These are phyloP conservation scores for Cytospora piceae DNA, from an alignment of 2,329 filamentous ascomycete species.

Conservation along the genomic window DNA sequence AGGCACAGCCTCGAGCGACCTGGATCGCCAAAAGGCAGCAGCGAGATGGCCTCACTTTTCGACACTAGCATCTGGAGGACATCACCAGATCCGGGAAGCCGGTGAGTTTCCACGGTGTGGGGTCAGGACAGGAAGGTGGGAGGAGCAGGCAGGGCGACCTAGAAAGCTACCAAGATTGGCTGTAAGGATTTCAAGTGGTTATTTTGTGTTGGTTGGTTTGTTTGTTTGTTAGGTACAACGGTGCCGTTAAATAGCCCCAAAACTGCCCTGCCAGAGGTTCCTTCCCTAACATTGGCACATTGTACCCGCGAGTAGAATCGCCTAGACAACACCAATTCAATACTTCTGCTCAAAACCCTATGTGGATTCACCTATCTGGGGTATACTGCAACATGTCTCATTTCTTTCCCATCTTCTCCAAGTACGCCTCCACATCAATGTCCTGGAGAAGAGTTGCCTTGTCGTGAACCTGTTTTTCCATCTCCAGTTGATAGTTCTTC, in stretches of 20 bases:
- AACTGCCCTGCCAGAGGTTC: too few relatives aligned
- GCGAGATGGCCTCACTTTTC: not conserved
- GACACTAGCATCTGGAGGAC: not conserved
- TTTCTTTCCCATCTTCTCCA: conserved; percentile 44
- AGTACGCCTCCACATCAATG: conserved; percentile 60
- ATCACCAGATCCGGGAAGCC: not conserved
- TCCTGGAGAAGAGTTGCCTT: conserved; percentile 64
- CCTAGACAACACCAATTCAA: conserved; percentile 5
- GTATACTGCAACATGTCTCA: conserved; percentile 22
- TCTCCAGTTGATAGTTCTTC: conserved; percentile 63
- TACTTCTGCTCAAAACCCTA: not conserved
- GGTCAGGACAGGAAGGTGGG: not conserved
- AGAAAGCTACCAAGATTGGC: not conserved
- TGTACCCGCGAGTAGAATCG: not conserved
- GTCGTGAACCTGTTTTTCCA: conserved; percentile 64
- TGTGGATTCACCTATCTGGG: not conserved
- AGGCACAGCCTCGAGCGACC: not conserved
- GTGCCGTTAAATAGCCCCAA: too few relatives aligned
- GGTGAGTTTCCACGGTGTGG: not conserved
- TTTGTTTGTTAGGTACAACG: too few relatives aligned
- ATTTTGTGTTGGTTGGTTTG: too few relatives aligned
- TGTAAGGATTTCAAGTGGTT: not conserved
- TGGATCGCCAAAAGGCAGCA: not conserved
- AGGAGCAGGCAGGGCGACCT: not conserved
- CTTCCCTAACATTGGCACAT: too few relatives aligned